Percentiles rank a stretch among this genome's conserved stretches.
Conservation (phyloP, 169 alveolate genomes). For the Plasmodium malariae region DNA sequence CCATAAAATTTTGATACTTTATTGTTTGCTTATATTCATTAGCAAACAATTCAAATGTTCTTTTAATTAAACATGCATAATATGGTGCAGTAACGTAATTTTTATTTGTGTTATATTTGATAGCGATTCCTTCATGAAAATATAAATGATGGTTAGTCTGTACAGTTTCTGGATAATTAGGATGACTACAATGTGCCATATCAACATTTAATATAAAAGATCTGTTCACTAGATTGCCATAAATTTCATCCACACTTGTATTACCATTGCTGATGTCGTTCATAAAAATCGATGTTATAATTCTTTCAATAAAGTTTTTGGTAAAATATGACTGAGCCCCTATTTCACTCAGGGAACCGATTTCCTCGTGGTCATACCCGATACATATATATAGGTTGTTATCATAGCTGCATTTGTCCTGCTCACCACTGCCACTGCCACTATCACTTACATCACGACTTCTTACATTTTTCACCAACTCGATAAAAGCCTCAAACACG, state of each 20-base stretch:
- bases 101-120: conserved; percentile 48
- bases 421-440: neutral
- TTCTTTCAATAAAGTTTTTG: conserved; percentile 76
- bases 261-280: neutral
- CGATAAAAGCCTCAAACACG: conserved; percentile 79
- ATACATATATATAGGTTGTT: conserved; percentile 47
- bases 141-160: conserved; percentile 90
- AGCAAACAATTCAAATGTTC: conserved; percentile 37
- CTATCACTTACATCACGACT: neutral
- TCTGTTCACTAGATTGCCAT: conserved; percentile 80
- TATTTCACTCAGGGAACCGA: conserved; percentile 81
- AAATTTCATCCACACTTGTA: conserved; percentile 45
- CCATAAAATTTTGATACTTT: conserved; percentile 65
- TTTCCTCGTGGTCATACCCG: conserved; percentile 78
- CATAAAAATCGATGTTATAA: conserved; percentile 7
- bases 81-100: conserved; percentile 62
- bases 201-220: conserved; percentile 88
- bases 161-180: conserved; percentile 96
- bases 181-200: conserved; percentile 98
- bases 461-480: conserved; percentile 70
- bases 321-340: conserved; percentile 84
- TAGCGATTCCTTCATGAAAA: conserved; percentile 89
- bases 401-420: neutral
- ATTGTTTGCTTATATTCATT: conserved; percentile 12
- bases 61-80: conserved; percentile 55